Conservation (phyloP, 306 rosid genomes). For the Pterocarpus macrocarpus region DNA sequence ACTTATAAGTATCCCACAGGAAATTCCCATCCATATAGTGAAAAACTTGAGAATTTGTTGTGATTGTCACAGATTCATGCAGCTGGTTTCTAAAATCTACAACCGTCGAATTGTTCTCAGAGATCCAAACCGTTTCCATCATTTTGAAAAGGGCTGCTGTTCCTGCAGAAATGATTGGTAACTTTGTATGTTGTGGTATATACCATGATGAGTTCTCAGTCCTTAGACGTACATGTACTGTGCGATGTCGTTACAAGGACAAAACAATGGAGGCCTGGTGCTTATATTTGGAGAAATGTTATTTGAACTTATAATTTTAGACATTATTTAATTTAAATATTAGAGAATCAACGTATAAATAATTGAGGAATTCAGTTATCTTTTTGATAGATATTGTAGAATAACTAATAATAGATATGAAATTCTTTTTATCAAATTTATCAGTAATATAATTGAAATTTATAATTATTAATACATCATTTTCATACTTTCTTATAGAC, state of each 20-base stretch:
- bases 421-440: too few species aligned
- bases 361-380: too few species aligned
- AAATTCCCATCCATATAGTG: constrained; percentile 63
- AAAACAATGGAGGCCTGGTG: neutral
- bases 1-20: constrained; percentile 41
- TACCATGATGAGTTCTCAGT: neutral
- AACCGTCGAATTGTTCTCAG: constrained; percentile 51
- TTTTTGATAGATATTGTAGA: too few species aligned
- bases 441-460: too few species aligned
- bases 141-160: constrained; percentile 59
- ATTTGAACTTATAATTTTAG: too few species aligned
- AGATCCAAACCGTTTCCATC: constrained; percentile 71
- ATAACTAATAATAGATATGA: too few species aligned
- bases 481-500: too few species aligned
- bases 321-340: too few species aligned
- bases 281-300: neutral
- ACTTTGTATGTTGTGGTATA: neutral
- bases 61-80: constrained; percentile 71
- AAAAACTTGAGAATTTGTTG: constrained; percentile 67
- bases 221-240: constrained; percentile 5
- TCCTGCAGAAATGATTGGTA: constrained; percentile 68
- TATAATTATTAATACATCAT: too few species aligned
- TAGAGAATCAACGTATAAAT: too few species aligned
- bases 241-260: neutral
- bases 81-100: constrained; percentile 60